Percentiles rank a stretch among this genome's conserved stretches.
Evolutionary conservation across 495 filamentous ascomycete species (phyloP).

Genomic region (Aspergillus bertholletiae): DNA sequence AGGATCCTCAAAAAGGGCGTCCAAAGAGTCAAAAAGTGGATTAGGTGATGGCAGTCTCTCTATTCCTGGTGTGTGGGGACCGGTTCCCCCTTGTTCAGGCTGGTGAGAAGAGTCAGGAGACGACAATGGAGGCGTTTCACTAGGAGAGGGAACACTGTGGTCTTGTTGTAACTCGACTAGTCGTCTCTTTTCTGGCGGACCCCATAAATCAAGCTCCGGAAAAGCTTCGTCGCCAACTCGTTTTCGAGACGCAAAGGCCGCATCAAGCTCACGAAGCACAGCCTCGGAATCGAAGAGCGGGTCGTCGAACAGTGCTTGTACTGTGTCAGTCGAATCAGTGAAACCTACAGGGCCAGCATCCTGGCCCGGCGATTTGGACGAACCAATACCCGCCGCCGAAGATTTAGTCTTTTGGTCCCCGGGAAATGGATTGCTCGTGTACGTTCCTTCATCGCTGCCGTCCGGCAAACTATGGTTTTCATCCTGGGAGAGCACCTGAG

Average conservation of each 20-base stretch:
- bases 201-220: constrained; percentile 8
- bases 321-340: neutral
- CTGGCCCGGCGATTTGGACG: neutral
- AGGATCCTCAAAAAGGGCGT: constrained; percentile 18
- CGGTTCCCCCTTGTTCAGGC: constrained; percentile 9
- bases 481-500: constrained; percentile 5
- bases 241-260: constrained; percentile 18
- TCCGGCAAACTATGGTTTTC: constrained; percentile 6
- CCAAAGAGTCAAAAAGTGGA: constrained; percentile 20
- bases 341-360: neutral
- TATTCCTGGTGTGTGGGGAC: constrained; percentile 15
- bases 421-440: neutral
- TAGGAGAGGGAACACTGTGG: constrained; percentile 6
- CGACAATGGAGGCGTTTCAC: constrained; percentile 20
- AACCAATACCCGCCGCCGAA: neutral
- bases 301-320: constrained; percentile 12
- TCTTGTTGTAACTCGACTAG: constrained; percentile 6
- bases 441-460: neutral
- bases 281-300: constrained; percentile 20
- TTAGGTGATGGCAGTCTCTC: constrained; percentile 15
- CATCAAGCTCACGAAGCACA: constrained; percentile 17
- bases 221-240: constrained; percentile 21
- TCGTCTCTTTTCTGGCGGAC: constrained; percentile 16
- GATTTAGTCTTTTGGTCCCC: neutral
- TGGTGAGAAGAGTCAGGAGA: constrained; percentile 18